Conservation (phyloP, 345 rosid genomes). For the Nasturtium officinale region DNA sequence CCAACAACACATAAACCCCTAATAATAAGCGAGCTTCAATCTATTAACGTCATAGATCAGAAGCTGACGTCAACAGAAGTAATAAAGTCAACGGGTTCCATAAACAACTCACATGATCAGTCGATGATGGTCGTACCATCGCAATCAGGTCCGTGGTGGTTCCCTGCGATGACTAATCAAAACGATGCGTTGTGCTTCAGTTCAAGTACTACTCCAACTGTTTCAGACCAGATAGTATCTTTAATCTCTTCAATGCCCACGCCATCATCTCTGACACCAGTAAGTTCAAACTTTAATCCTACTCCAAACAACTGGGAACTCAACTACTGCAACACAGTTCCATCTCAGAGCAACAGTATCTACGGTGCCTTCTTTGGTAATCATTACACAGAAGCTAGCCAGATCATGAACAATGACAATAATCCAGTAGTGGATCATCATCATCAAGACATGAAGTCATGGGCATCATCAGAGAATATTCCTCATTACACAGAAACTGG, state of each 20-base stretch:
- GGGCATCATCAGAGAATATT: constrained; percentile 36
- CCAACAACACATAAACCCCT: constrained; percentile 47
- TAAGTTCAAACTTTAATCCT: constrained; percentile 55
- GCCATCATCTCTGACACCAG: constrained; percentile 52
- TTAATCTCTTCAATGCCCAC: constrained; percentile 44
- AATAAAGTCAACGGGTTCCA: constrained; percentile 44
- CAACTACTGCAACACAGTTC: constrained; percentile 37
- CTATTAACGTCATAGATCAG: constrained; percentile 48
- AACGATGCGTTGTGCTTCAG: constrained; percentile 50
- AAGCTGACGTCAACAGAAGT: constrained; percentile 39
- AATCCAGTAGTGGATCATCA: background rate
- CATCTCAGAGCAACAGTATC: constrained; percentile 39
- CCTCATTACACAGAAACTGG: constrained; percentile 39
- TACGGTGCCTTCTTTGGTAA: constrained; percentile 43
- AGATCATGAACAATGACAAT: constrained; percentile 22
- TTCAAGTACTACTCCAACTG: constrained; percentile 37
- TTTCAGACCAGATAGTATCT: constrained; percentile 44
- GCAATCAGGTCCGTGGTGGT: constrained; percentile 38
- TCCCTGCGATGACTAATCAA: constrained; percentile 34
- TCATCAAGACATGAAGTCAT: constrained; percentile 31
- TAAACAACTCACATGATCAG: constrained; percentile 38
- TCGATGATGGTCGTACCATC: constrained; percentile 42
- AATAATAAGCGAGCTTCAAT: constrained; percentile 50
- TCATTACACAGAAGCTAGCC: constrained; percentile 36
- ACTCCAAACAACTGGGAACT: constrained; percentile 55